Base-by-base conservation (phyloP, 2,329 filamentous ascomycete species). In the Mycosphaerella arachidis region DNA sequence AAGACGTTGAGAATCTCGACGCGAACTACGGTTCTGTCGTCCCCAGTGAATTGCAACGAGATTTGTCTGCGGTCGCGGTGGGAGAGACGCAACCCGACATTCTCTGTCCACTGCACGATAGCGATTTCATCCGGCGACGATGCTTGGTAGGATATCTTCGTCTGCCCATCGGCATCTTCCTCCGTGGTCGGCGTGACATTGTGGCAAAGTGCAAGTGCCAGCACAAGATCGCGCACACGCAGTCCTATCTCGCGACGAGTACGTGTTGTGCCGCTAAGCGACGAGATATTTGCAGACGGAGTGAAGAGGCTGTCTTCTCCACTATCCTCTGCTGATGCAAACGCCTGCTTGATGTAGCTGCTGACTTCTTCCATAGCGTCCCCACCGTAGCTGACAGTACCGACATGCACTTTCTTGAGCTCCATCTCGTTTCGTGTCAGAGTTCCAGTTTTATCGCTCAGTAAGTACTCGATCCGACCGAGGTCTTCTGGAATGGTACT, bases 381-480 rank as follows among this genome's bases (percentile, higher is more conserved):
- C 68, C 96, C 96, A 35, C 93, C 94, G 71, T 99, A 99, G 1
- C 93, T 97, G 1, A 97, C 94, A 9, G 94, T 99, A 9, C 95
- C 94, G 56, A 99, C 91, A 70, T 99, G 95, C 6, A 99, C 93
- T 76, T 99, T 99, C 73, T 95, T 96, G 83, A 99, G 88, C 71
- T 97, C 93, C 58, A 70, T 67, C 56, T 66, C 85, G 70, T 99
- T 99, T 68, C 97, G 92, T 0, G 94, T 99, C 61, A 99, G 76
- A 1, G 94, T 99, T n/a, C 94, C 94, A 0, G 94, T 99, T 76
- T 99, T 99, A 75, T 99, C 94, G 64, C 91, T 97, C 31, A 99
- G 81, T 2, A 99, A 81, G 73, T 99, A 99, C 74, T 99, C 94
- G 48, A 99, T 96, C 27, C 95, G 85, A 7, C 94, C 94, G 2